Conservation (phyloP, 2,329 filamentous ascomycete species). For the Bipolaris cookei region DNA sequence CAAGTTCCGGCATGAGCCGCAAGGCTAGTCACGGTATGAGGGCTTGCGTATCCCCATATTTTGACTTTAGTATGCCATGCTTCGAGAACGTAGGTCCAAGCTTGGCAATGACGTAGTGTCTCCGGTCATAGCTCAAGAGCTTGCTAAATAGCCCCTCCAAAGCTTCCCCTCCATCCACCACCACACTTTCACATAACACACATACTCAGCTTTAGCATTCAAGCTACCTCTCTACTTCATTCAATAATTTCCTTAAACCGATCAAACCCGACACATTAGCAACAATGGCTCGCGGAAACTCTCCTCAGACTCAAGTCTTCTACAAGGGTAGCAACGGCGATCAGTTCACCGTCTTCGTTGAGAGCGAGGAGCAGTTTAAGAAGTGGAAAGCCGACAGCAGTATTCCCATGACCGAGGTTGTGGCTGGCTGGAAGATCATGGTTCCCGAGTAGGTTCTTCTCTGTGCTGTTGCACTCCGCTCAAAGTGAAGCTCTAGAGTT, state of each 20-base stretch:
- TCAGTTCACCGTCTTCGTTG: constrained; percentile 72
- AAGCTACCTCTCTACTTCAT: background rate
- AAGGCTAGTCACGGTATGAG: constrained; percentile 2
- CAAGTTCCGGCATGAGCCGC: constrained; percentile 28
- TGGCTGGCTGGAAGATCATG: constrained; percentile 89
- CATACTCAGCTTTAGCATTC: constrained; percentile 1
- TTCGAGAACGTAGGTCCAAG: constrained; percentile 7
- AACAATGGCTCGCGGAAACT: constrained; percentile 56
- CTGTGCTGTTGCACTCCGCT: background rate
- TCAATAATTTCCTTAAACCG: constrained; percentile 10
- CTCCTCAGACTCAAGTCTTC: constrained; percentile 76
- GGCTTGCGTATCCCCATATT: constrained; percentile 4
- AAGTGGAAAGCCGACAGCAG: constrained; percentile 84
- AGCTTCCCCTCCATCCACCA: constrained; percentile 32
- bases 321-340: constrained; percentile 74
- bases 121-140: constrained; percentile 30
- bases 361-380: constrained; percentile 67
- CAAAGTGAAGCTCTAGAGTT: background rate
- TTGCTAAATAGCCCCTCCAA: constrained; percentile 45
- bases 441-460: constrained; percentile 74
- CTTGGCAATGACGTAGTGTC: constrained; percentile 45
- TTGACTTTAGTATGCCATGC: background rate
- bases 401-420: constrained; percentile 81
- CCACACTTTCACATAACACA: constrained; percentile 1
- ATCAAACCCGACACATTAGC: background rate